Conservation (phyloP, 2,329 filamentous ascomycete genomes). For the Colletotrichum orchidophilum region DNA sequence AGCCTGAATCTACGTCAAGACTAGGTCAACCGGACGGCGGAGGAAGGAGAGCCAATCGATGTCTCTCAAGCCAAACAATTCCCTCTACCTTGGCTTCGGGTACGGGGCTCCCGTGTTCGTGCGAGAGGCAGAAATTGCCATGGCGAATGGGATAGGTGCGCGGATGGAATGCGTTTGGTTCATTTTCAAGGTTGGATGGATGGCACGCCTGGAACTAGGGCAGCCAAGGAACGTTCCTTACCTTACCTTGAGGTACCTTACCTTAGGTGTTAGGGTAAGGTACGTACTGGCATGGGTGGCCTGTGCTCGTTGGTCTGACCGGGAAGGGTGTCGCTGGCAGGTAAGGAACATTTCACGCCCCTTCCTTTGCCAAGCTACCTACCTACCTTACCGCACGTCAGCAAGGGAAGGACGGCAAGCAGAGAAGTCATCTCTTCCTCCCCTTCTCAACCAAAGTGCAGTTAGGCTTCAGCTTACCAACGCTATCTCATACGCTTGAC, state of each 20-base stretch:
- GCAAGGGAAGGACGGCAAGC: background rate
- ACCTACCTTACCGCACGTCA: background rate
- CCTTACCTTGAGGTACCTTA: background rate
- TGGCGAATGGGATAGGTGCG: background rate
- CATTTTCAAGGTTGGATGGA: background rate
- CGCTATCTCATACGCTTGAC: too few species aligned
- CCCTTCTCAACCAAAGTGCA: background rate
- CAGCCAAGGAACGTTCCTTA: conserved; percentile 4
- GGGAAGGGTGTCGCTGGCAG: too few species aligned
- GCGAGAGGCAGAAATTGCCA: background rate
- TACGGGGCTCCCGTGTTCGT: background rate
- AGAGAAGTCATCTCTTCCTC: background rate
- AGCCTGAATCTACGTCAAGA: background rate
- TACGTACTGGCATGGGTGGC: background rate
- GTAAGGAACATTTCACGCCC: background rate
- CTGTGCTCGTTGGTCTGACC: background rate
- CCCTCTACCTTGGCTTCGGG: background rate
- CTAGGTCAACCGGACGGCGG: background rate
- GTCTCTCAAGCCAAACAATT: background rate
- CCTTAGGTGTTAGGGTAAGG: background rate
- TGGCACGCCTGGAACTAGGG: background rate
- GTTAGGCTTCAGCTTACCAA: background rate
- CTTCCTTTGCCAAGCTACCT: background rate
- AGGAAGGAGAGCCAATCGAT: background rate
- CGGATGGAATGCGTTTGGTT: background rate